These are phyloP conservation scores for Flaveria robusta DNA, from an alignment of 129 eudicot species.

Conservation along the genomic window DNA sequence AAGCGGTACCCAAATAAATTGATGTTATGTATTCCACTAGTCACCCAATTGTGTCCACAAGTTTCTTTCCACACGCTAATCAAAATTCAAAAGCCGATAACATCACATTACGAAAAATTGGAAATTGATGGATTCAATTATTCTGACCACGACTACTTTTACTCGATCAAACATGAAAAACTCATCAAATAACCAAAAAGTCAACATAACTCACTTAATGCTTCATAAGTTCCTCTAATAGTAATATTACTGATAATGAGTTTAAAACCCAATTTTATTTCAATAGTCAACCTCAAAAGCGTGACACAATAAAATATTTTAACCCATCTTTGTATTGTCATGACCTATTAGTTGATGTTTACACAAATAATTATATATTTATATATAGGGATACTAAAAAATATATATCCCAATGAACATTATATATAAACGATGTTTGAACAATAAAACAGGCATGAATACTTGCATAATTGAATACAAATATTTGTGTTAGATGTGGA, in stretches of 20 bases:
- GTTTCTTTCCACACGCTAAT: not conserved
- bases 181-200: not conserved
- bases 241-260: not conserved
- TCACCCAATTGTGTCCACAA: not conserved
- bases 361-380: not conserved
- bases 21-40: not conserved
- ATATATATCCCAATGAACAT: no score
- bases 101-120: not conserved
- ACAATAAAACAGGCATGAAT: not conserved
- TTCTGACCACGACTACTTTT: slow-evolving; percentile 10
- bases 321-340: not conserved
- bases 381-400: not conserved
- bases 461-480: no score
- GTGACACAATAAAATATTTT: not conserved
- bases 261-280: no score
- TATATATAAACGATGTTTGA: not conserved
- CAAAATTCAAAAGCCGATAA: not conserved
- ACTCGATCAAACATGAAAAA: not conserved
- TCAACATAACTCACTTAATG: not conserved
- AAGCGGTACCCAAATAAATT: not conserved
- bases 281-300: not conserved
- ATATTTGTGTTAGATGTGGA: no score
- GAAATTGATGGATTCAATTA: not conserved
- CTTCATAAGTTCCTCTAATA: not conserved
- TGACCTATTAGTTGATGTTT: not conserved